Base-by-base conservation (phyloP, 129 eudicot genomes). In the Centaurea solstitialis region DNA sequence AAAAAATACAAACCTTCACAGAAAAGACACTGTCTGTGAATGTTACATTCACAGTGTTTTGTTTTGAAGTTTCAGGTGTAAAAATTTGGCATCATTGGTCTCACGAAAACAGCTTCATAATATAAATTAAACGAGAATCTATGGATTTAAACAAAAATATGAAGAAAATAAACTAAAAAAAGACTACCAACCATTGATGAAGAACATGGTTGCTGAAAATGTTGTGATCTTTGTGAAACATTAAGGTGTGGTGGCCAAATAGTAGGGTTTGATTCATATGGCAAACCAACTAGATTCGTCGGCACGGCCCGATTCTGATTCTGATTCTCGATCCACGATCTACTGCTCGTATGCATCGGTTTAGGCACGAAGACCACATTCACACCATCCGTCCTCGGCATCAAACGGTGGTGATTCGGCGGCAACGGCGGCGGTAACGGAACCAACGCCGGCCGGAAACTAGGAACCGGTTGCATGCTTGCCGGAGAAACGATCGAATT, bases 161-260 rank as follows among this genome's bases (percentile, higher is more conserved):
- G 0, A 74, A 26, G 38, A 20, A 41, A 15, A 2, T 26, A 20
- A 70, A 84, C 53, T 30, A 22, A 5, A 39, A 39, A n/a, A 67
- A 3, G 1, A 65, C 12, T 35, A 83, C 90, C 24, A 86, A 92
- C 97, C 93, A 89, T 81, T 77, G 90, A 79, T 72, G 93, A 83
- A 76, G 90, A 66, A 78, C 70, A 83, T 4, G 88, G 83, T 22
- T 66, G 87, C 62, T 85, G 90, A 81, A 83, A 81, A 9, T 74
- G 88, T n/a, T 85, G 81, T 43, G 92, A 79, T 86, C 86, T 89
- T 76, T 73, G 82, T 6, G 66, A 70, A 53, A 64, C 15, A 39
- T 45, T 65, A 78, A 33, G 53, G 30, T 82, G 66, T 11, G 39
- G 65, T 50, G 86, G 73, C 81, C 77, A 80, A 73, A 75, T 38